phyloP scores from a whole-genome alignment of 441 rosid species.

The Viola pubescens region DNA sequence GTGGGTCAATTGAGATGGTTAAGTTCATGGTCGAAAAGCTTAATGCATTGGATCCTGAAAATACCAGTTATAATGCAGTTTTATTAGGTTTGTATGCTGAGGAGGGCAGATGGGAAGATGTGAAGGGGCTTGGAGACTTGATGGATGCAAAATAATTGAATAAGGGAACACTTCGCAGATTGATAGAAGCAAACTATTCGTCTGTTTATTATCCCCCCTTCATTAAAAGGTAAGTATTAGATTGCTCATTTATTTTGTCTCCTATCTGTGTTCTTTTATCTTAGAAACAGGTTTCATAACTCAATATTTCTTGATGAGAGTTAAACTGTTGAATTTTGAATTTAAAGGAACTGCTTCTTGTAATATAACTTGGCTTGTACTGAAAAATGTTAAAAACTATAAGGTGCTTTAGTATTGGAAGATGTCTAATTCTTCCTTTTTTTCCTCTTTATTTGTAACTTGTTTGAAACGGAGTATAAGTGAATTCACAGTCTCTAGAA shows the following conservation, averaged over 20 bases:
- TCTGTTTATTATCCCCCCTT: not conserved
- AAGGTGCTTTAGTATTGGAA: no score
- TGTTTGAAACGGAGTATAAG: no score
- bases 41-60: slow-evolving; percentile 14
- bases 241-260: not conserved
- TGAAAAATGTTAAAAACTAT: no score
- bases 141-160: not conserved
- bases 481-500: no score
- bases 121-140: slow-evolving; percentile 17
- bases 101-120: slow-evolving; percentile 20
- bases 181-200: not conserved
- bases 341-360: no score
- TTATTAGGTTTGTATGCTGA: slow-evolving; percentile 20
- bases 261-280: no score
- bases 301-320: not conserved
- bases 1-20: slow-evolving; percentile 19
- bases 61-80: slow-evolving; percentile 10
- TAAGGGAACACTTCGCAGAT: not conserved
- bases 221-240: not conserved
- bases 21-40: slow-evolving; percentile 19
- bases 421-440: no score
- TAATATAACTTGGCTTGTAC: no score
- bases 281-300: not conserved
- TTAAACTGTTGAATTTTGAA: not conserved
- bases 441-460: no score